Evolutionary conservation across 345 rosid genomes (phyloP), one percentile per base, ranked within the genome.

Genomic region (Eutrema yunnanense): DNA sequence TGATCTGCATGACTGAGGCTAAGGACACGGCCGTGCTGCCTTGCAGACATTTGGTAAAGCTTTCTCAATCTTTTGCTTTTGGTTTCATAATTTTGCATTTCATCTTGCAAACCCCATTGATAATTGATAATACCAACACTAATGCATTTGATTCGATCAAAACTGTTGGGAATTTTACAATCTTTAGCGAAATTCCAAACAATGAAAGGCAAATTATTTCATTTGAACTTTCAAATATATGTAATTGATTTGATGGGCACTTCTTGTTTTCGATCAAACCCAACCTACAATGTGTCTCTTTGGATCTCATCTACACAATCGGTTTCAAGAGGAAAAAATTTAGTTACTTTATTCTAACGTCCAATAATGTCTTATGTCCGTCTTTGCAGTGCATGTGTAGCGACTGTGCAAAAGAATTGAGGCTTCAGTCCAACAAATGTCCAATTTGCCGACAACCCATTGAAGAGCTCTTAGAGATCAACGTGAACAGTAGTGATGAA

Each of bases 391-490:
- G 96, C 43, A 86, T 92, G 92, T 90, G 96, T 82, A 79, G 92
- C 6, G 90, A 86, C 22, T 90, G 96, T 65, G 95, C 97, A 16
- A 91, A 86, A 82, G 88, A 63, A 67, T 66, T 94, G 86, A 84
- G 87, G 79, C 79, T 86, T 75, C 97, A 81, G 74, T 86, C 98
- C 4, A 91, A 88, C 49, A 91, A 88, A 77, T 92, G 97, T 75
- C 97, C 97, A 3, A 88, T 95, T 74, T 95, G 99, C 69, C 89
- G 97, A 26, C 97, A 95, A 59, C 84, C 92, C 12, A 95, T 92
- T 4, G 88, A 87, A 64, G 88, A 88, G 73, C 89, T 92, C 50
- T 83, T 89, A 67, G 96, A 90, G 86, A 89, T 89, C 90, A 91
- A 87, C 73, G 71, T 86, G 65, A 82, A 75, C 32, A 79, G 61